Base-by-base conservation (phyloP, 306 rosid genomes). In the Coriaria nepalensis region DNA sequence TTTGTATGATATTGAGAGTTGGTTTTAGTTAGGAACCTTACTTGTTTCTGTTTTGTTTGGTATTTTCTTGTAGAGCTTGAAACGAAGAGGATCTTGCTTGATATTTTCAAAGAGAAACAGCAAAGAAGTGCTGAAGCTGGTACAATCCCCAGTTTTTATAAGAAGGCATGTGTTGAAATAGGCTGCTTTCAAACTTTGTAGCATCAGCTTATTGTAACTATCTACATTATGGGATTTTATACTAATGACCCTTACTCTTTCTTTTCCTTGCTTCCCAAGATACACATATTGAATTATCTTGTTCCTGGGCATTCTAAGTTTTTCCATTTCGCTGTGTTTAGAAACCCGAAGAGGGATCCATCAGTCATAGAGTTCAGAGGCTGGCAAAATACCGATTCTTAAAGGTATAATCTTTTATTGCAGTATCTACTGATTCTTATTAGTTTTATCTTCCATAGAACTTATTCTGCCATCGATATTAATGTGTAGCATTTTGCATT, bases 271-370 rank as follows among this genome's bases (percentile, higher is more conserved):
- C 29, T 20, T 20, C 29, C 29, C 29, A 20, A 20, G 29, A 20
- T 20, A 20, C 29, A 20, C 29, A 20, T 1, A 20, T 20, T 20
- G 29, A 20, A 20, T 20, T 40, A 38, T 14, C 11, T 52, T 34
- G 38, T 9, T 56, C 10, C 33, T 57, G 58, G 61, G 29, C 3
- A 60, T 52, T 46, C 38, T 43, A 7, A 7, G 10, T 29, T 59
- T 53, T 51, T 49, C 29, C 1, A 20, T 20, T 56, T 47, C 6
- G 56, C 53, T 63, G 50, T 45, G 8, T 67, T n/a, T 65, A 92
- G 98, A 92, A 85, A 85, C 98, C 98, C 50, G 98, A 92, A 71
- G 98, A 85, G 39, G 98, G 98, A 63, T 92, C 98, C 50, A 92
- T 92, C 61, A 85, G 88, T 63, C 83, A 80, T 33, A 73, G 94